phyloP scores from a whole-genome alignment of 2,329 filamentous ascomycete species.

The Aspergillus fumigatus region DNA sequence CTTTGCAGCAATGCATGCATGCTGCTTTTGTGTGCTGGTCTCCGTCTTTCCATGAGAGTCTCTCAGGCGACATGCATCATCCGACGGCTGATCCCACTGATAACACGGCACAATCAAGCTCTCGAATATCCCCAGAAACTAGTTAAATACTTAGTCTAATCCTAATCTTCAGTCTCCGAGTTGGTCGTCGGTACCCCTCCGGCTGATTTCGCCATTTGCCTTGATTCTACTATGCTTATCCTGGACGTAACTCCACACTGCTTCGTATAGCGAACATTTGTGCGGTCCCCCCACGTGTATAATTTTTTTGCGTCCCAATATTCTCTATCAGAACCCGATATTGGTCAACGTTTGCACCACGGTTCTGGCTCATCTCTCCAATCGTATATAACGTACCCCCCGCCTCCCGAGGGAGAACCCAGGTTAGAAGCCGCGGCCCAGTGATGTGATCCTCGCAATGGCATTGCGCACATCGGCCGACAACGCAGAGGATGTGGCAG shows the following conservation, averaged over 20 bases:
- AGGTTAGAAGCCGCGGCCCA: background rate
- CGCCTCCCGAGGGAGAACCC: background rate
- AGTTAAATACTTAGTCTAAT: conserved; percentile 6
- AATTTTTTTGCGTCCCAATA: background rate
- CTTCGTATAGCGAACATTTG: background rate
- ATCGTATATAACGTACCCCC: background rate
- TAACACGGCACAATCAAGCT: conserved; percentile 5
- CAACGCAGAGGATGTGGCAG: conserved; percentile 50
- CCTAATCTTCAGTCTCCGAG: conserved; percentile 15
- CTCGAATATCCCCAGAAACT: background rate
- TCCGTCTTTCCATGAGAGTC: background rate
- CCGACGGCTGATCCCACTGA: conserved; percentile 13
- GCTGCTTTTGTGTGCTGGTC: background rate
- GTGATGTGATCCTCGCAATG: conserved; percentile 24
- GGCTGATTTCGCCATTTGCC: background rate
- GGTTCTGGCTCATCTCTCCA: conserved; percentile 1
- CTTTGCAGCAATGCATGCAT: background rate
- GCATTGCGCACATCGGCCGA: conserved; percentile 42
- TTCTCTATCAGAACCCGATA: background rate
- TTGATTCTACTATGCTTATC: background rate
- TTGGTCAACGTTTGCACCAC: background rate
- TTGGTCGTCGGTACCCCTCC: conserved; percentile 15
- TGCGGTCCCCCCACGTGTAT: background rate
- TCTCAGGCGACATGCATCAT: conserved; percentile 14
- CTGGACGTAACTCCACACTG: background rate